phyloP scores from a whole-genome alignment of 169 alveolate genomes.

The Babesia ovis region DNA sequence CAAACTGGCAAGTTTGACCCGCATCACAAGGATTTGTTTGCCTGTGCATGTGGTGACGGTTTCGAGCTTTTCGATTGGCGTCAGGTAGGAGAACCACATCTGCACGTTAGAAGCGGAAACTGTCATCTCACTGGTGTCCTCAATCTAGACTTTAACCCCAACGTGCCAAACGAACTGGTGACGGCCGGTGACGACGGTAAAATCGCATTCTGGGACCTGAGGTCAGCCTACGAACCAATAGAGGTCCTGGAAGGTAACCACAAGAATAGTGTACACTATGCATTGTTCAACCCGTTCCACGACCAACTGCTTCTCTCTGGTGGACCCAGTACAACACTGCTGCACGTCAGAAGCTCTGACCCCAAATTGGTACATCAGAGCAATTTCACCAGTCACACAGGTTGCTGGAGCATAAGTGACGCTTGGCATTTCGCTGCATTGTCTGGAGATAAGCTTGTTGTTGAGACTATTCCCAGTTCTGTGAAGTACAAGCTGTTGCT shows the following conservation, averaged over 20 bases:
- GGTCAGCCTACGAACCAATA: conserved; percentile 70
- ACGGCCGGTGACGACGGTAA: conserved; percentile 86
- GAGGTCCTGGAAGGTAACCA: conserved; percentile 76
- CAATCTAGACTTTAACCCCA: conserved; percentile 85
- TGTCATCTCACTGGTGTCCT: conserved; percentile 71
- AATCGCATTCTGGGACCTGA: conserved; percentile 87
- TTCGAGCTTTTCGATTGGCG: conserved; percentile 47
- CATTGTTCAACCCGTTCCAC: conserved; percentile 84
- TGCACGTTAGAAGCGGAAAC: conserved; percentile 6
- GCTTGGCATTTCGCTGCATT: conserved; percentile 50
- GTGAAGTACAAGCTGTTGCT: conserved; percentile 48
- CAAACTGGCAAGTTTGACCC: conserved; percentile 58
- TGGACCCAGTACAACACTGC: conserved; percentile 80
- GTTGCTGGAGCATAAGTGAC: conserved; percentile 57
- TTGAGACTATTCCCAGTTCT: conserved; percentile 33
- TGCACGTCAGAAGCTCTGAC: conserved; percentile 64
- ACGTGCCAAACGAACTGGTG: conserved; percentile 85
- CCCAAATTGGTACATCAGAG: conserved; percentile 56
- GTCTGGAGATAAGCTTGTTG: neutral
- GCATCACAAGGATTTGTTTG: conserved; percentile 51
- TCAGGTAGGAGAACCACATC: conserved; percentile 8
- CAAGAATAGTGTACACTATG: conserved; percentile 86
- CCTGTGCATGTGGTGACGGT: conserved; percentile 21
- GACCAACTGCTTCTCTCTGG: conserved; percentile 89
- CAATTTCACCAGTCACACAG: conserved; percentile 38